Base-by-base conservation (phyloP, 192 early-diverging fungal genomes). In the Linnemannia schmuckeri region DNA sequence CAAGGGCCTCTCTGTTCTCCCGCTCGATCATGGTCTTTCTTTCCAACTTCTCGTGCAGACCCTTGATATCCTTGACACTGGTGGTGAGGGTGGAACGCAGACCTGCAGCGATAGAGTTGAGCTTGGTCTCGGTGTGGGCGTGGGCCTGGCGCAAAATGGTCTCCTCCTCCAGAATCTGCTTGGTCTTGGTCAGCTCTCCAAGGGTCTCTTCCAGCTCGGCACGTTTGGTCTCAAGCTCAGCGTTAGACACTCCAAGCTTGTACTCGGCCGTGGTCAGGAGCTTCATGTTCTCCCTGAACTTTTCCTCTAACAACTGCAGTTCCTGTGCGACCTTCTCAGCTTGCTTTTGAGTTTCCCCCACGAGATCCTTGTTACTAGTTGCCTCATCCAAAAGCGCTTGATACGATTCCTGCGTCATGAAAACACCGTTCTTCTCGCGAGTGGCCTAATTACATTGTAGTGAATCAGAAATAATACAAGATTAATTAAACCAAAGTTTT, bases 341-440 rank as follows among this genome's bases (percentile, higher is more conserved):
- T 30, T 81, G 79, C 42, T 87, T 87, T 20, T 81, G 85, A 15
- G 70, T 77, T 35, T 87, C 85, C 3, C 75, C 80, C 2, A 87
- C 85, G 12, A 87, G 38, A 52, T 87, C 85, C 76, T 87, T 87
- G 72, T 77, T 81, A 35, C 85, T 87, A 8, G 79, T 57, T 27
- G 42, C 90, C 66, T 94, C 93, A 37, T 90, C 88, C 6, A 91
- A 54, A n/a, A 95, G 69, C 0, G 76, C 68, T 18, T 93, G 87
- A 79, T 94, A 96, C 24, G 91, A 92, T 77, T 97, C 92, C 17
- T 82, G 84, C 0, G 95, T 89, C 70, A 98, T 83, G 74, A 91
- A 98, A 68, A 98, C 93, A 0, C 98, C 98, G 63, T 94, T 94
- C 74, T 95, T 95, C 9, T 97, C 96, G 20, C 97, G 93, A 0